Percentiles rank a stretch among this genome's conserved stretches.
phyloP scores from a whole-genome alignment of 768 basidiomycete species.

The Gloeostereum incarnatum region DNA sequence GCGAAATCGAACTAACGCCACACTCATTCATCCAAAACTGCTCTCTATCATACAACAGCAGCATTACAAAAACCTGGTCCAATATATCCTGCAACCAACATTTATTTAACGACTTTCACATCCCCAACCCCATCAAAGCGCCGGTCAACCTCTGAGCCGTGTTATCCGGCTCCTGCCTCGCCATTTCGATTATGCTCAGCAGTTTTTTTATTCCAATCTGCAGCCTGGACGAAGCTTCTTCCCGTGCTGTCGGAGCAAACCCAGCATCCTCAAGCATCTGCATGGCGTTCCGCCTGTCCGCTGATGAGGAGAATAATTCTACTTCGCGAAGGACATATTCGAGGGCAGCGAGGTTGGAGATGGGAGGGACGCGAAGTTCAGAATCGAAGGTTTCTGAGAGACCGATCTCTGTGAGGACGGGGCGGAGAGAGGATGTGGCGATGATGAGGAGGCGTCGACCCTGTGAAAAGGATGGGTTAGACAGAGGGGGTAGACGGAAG shows the following conservation, averaged over 20 bases:
- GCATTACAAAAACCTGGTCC: too few species aligned
- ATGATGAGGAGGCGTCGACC: conserved; percentile 87
- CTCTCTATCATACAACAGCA: too few species aligned
- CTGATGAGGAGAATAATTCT: conserved; percentile 54
- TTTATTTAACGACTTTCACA: too few species aligned
- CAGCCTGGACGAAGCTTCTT: conserved; percentile 36
- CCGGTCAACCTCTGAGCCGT: conserved; percentile 62
- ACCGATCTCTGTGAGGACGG: conserved; percentile 82
- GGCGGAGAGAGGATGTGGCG: conserved; percentile 84
- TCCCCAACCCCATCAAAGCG: conserved; percentile 47
- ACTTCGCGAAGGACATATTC: conserved; percentile 73
- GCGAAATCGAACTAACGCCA: too few species aligned
- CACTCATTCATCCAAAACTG: too few species aligned
- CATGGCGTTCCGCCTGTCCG: conserved; percentile 51
- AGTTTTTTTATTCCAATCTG: conserved; percentile 93
- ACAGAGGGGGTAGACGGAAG: not conserved
- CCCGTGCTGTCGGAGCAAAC: conserved; percentile 43
- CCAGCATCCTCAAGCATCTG: conserved; percentile 67
- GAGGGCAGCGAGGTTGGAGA: conserved; percentile 63
- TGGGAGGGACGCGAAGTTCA: conserved; percentile 76
- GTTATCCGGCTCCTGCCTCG: conserved; percentile 87
- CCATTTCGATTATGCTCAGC: conserved; percentile 90
- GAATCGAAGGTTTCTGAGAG: conserved; percentile 86
- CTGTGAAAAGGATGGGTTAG: conserved; percentile 27
- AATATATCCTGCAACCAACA: too few species aligned